Evolutionary conservation across 768 basidiomycete genomes (phyloP), one percentile per base, ranked within the genome.

Genomic region (Phylloporus arenicola): DNA sequence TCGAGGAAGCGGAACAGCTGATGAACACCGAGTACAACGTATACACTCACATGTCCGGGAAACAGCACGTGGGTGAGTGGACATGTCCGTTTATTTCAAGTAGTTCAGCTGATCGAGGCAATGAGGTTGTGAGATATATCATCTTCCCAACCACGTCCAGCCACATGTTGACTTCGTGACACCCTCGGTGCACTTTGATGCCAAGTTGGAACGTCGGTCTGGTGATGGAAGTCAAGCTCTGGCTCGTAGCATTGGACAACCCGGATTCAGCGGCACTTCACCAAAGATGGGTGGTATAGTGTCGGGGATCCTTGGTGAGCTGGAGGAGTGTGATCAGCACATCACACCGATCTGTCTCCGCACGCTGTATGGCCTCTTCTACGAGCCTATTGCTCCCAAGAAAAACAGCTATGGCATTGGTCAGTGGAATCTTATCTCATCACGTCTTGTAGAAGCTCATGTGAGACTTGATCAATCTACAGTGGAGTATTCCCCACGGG

Each of bases 381-480:
- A 68, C n/a, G 41, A 44, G 1, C 70, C 68, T 27, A 20, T 61
- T 42, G 52, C 68, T 29, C 46, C 31, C 3, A 34, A 56, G 41
- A 48, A 52, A 38, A 72, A 72, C 40, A 69, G 65, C 39, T 72
- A 58, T 19, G 71, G 71, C 19, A 57, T 70, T 6, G 63, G 68
- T 68, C 12, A 56, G 53, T 48, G n/a, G 12, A 30, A 2, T 33
- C 35, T 27, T 27, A 27, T 3, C 4, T 27, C 3, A n/a, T 8
- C 16, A 2, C 8, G 3, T 38, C n/a, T 1, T 1, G 11, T 19
- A 12, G 17, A 2, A 17, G 10, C 37, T 38, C n/a, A 38, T 2
- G 10, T 38, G 37, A n/a, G 14, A 16, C 6, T 35, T n/a, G 1
- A 33, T 35, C 12, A 19, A 2, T 5, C 37, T 11, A 38, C 9